phyloP scores from a whole-genome alignment of 2,329 filamentous ascomycete species.

The Penicillium paneum region DNA sequence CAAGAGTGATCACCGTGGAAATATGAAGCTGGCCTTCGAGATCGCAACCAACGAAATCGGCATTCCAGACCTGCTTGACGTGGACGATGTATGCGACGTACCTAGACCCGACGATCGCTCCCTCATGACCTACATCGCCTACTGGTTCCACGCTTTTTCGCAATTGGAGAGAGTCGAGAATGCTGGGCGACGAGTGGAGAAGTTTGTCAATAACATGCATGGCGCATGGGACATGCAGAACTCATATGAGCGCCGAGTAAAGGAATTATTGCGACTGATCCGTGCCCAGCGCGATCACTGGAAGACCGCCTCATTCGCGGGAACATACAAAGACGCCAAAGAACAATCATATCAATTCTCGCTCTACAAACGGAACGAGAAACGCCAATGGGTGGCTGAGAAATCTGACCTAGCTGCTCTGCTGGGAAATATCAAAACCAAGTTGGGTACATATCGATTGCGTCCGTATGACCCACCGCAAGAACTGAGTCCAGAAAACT shows the following conservation, averaged over 20 bases:
- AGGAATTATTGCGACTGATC: constrained; percentile 72
- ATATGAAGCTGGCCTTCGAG: constrained; percentile 98
- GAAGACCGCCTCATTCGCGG: constrained; percentile 78
- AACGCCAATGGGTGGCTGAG: constrained; percentile 94
- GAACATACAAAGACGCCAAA: constrained; percentile 90
- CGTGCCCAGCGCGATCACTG: constrained; percentile 69
- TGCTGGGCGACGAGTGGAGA: constrained; percentile 90
- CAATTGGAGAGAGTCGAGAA: constrained; percentile 99
- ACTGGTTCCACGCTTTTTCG: constrained; percentile 99
- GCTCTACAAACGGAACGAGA: constrained; percentile 84
- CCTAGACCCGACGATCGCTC: constrained; percentile 92
- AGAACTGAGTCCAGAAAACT: constrained; percentile 74
- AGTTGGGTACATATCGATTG: constrained; percentile 89
- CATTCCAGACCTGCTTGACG: constrained; percentile 90
- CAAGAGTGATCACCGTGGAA: constrained; percentile 88
- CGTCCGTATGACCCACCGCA: constrained; percentile 85
- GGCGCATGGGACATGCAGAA: constrained; percentile 99
- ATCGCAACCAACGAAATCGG: constrained; percentile 95
- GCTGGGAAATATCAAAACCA: constrained; percentile 97
- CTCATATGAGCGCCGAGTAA: constrained; percentile 88
- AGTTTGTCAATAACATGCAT: constrained; percentile 98
- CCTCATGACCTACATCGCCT: constrained; percentile 99
- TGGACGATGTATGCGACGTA: constrained; percentile 97
- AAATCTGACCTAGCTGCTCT: constrained; percentile 93
- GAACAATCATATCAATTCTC: constrained; percentile 77